phyloP scores from a whole-genome alignment of 1,284 basidiomycete genomes.

The Rhodotorula sp. region DNA sequence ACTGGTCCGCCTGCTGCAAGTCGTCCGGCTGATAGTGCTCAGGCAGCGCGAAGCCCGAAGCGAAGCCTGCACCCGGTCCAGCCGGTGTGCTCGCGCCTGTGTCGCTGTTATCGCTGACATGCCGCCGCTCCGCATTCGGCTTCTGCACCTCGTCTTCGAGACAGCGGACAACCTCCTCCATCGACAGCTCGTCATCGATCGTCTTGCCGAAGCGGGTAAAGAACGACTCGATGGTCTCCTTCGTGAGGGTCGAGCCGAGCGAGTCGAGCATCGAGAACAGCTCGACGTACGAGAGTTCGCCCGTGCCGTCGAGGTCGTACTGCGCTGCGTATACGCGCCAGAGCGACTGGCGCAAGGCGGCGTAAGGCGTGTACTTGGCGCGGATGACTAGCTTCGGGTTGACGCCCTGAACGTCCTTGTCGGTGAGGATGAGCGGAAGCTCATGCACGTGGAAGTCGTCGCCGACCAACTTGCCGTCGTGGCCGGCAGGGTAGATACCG shows the following conservation, averaged over 20 bases:
- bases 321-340: slow-evolving; percentile 83
- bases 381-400: slow-evolving; percentile 54
- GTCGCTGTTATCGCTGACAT: background rate
- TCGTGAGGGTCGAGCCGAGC: slow-evolving; percentile 85
- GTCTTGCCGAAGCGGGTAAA: slow-evolving; percentile 70
- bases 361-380: slow-evolving; percentile 93
- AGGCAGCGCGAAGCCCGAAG: slow-evolving; percentile 4
- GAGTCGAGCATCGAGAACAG: slow-evolving; percentile 96
- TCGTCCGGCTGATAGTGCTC: slow-evolving; percentile 8
- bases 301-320: slow-evolving; percentile 85
- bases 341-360: slow-evolving; percentile 57
- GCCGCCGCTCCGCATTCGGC: slow-evolving; percentile 62
- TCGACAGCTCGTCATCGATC: slow-evolving; percentile 69
- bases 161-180: slow-evolving; percentile 74
- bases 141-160: slow-evolving; percentile 72
- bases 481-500: slow-evolving; percentile 65
- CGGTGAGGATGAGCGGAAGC: slow-evolving; percentile 21
- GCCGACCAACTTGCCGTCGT: slow-evolving; percentile 52
- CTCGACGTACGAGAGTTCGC: slow-evolving; percentile 76
- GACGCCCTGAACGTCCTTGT: slow-evolving; percentile 18
- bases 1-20: slow-evolving; percentile 22
- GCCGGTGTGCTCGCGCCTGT: slow-evolving; percentile 3
- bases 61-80: background rate
- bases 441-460: slow-evolving; percentile 56
- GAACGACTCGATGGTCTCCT: slow-evolving; percentile 74